Base-by-base conservation (phyloP, 805 yeast species). In the Candida boidinii region DNA sequence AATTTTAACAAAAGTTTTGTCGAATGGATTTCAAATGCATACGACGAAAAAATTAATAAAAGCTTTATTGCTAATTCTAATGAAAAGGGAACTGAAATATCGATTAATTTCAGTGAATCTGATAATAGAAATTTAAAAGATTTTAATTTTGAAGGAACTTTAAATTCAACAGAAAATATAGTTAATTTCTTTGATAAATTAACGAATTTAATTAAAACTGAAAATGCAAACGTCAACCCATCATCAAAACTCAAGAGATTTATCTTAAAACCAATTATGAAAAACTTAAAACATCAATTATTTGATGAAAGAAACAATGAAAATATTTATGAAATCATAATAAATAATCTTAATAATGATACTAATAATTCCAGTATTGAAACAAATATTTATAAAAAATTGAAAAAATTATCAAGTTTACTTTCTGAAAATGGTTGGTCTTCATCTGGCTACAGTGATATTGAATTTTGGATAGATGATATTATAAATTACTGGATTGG, bases 381-480 rank as follows among this genome's bases (percentile, higher is more conserved):
- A 14, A 20, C 21, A n/a, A 38, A 19, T 15, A 34, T n/a, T 26
- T 39, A 32, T 25, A 29, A 38, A 3, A 23, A 33, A 15, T 18
- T 55, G 14, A 41, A 37, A 12, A 15, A 31, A 3, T 38, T 55
- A 9, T 48, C 54, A 4, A 37, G 25, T 3, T 26, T 45, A n/a
- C 21, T 55, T 11, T 38, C 54, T 5, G 42, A 44, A 26, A 30
- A 38, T 2, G 48, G 51, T 3, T 54, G 59, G 56, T 45, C 57
- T 1, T 36, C 46, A 12, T 56, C 52, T 38, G 53, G 49, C 1
- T 37, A 45, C 4, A 51, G 54, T 26, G 60, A 55, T 29, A 34
- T 55, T 11, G 59, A 54, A 33, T 54, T 53, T 31, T 55, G 60
- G 60, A 45, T 50, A 8, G 58, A 52, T 25, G 58, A 54, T 34